Evolutionary conservation across 2,329 filamentous ascomycete species (phyloP).

Genomic region (Exophiala alcalophila): DNA sequence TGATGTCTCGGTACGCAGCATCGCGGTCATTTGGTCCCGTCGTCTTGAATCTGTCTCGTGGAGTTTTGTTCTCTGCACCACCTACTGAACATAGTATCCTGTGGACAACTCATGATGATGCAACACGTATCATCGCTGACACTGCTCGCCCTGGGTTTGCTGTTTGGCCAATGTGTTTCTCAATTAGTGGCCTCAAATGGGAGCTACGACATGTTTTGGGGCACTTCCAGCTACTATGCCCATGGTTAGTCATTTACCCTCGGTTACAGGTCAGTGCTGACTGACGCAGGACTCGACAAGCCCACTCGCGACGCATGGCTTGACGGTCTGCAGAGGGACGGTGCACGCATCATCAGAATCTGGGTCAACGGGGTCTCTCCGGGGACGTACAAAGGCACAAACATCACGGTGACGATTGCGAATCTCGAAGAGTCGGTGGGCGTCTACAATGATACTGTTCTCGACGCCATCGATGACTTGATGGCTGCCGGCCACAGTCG

Average conservation of each 20-base stretch:
- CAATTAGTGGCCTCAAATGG: background rate
- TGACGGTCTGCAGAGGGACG: constrained; percentile 7
- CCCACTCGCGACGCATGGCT: constrained; percentile 3
- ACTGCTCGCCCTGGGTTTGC: too few relatives aligned
- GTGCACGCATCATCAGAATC: constrained; percentile 2
- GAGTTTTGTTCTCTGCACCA: too few relatives aligned
- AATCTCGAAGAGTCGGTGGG: constrained; percentile 7
- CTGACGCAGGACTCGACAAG: constrained; percentile 2
- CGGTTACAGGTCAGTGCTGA: background rate
- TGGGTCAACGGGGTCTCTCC: constrained; percentile 6
- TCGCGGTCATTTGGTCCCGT: too few relatives aligned
- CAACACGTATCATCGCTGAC: too few relatives aligned
- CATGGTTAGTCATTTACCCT: background rate
- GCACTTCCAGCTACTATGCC: constrained; percentile 9
- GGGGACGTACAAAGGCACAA: constrained; percentile 8
- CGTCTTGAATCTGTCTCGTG: too few relatives aligned
- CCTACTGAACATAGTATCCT: too few relatives aligned
- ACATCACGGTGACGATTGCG: constrained; percentile 6
- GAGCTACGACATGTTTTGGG: constrained; percentile 10
- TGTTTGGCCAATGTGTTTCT: too few relatives aligned
- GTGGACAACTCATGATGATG: too few relatives aligned
- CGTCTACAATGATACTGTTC: constrained; percentile 6
- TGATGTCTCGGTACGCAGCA: too few relatives aligned
- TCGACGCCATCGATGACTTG: constrained; percentile 6
- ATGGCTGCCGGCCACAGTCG: constrained; percentile 1